phyloP scores from a whole-genome alignment of 1,284 basidiomycete species.

The Moesziomyces globuligerus region DNA sequence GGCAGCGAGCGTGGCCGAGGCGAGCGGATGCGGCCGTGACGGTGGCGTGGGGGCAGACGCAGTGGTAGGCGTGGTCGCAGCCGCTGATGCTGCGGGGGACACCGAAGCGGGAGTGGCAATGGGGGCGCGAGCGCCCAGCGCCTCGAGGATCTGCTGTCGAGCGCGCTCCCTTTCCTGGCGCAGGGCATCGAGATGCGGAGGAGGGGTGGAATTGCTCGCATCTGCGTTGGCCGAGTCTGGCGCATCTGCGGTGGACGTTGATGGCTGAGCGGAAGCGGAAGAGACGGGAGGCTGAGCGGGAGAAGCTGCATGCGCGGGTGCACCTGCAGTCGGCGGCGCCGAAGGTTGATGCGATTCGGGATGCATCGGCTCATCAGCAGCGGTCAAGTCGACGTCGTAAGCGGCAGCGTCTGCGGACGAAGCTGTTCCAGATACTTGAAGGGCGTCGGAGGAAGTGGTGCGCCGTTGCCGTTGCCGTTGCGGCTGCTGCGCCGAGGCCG shows the following conservation, averaged over 20 bases:
- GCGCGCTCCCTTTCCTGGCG: conserved; percentile 43
- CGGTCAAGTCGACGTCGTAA: neutral
- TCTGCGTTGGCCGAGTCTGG: neutral
- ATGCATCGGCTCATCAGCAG: neutral
- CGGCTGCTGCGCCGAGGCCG: neutral
- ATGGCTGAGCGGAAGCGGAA: no score
- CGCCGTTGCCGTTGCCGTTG: conserved; percentile 22
- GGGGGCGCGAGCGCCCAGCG: conserved; percentile 9
- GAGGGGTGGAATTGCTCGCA: conserved; percentile 21
- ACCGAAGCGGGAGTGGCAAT: neutral
- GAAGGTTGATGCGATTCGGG: neutral
- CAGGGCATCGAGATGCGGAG: conserved; percentile 35
- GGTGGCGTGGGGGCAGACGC: neutral
- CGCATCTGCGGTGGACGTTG: neutral
- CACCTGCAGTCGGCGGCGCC: neutral
- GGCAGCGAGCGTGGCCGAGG: conserved; percentile 30
- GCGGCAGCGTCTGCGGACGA: neutral
- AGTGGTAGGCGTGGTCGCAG: neutral
- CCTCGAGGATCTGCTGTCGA: conserved; percentile 37
- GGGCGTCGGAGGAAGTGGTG: neutral
- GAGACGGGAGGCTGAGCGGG: no score
- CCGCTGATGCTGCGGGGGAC: neutral
- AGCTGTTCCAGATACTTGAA: neutral
- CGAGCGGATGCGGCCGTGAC: neutral
- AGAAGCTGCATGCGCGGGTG: neutral